Base-by-base conservation (phyloP, 371 early-diverging fungal genomes). In the Smittium culicis region DNA sequence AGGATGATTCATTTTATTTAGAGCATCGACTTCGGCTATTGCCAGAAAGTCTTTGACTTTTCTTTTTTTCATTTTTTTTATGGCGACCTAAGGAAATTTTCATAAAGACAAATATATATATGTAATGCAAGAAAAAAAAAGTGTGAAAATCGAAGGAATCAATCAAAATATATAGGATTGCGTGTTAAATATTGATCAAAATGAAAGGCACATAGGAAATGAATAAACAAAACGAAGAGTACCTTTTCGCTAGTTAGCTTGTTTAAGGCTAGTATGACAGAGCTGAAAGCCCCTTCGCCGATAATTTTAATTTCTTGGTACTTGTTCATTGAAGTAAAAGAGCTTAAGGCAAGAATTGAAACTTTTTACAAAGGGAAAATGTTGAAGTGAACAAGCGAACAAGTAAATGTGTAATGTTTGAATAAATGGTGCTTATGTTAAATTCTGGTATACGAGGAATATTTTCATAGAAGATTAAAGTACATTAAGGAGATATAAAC, bases 231-330 rank as follows among this genome's bases (percentile, higher is more conserved):
- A 45, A 45, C 20, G 45, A 20, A 11, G 45, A 70, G 68, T 81
- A 91, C 94, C 74, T 80, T 80, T 70, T 89, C 85, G 30, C 85
- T 83, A 8, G 85, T 85, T 35, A 78, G 71, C 68, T 77, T 82
- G 73, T 88, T 83, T 62, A 74, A 75, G 1, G 91, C 94, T 72
- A 82, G 78, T 62, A 88, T 81, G 5, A 96, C 96, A 16, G 88
- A 81, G 54, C 94, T 94, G 77, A 94, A 96, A 24, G 92, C 89
- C 16, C 96, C 96, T 68, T 89, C 85, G 45, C 95, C 94, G 1
- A 94, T 79, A 66, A 90, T 84, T 69, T 87, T 81, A 30, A 86
- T 35, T 3, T 90, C 76, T 56, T 82, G 76, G 79, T 92, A 95
- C 68, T 82, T 82, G 72, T 82, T 77, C 76, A 82, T 82, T 72